These are phyloP conservation scores for Cornus kousa DNA, from an alignment of 148 eudicot species.

Conservation along the genomic window DNA sequence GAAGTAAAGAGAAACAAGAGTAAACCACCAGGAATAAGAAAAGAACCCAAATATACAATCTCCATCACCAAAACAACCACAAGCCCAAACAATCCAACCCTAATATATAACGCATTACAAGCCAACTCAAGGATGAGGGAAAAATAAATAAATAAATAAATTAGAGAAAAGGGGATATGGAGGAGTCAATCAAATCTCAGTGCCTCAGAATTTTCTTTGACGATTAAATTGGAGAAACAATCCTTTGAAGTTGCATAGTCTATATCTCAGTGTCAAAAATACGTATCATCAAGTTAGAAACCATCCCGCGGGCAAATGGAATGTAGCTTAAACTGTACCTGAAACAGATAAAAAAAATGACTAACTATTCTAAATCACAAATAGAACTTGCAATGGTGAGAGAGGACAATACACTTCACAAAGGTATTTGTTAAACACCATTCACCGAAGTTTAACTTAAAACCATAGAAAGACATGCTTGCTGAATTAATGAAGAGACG, in stretches of 20 bases:
- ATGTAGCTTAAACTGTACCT: slow-evolving; percentile 96
- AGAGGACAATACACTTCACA: slow-evolving; percentile 4
- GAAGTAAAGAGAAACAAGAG: neutral
- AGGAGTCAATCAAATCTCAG: slow-evolving; percentile 7
- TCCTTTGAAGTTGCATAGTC: neutral
- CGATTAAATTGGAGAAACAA: too few relatives aligned
- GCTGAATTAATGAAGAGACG: too few relatives aligned
- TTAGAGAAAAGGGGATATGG: neutral
- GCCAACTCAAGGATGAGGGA: neutral
- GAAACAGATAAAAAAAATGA: slow-evolving; percentile 23
- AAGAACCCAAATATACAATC: too few relatives aligned
- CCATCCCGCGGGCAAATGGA: slow-evolving; percentile 74
- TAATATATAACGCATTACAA: neutral
- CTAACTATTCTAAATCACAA: neutral
- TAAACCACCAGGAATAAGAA: too few relatives aligned
- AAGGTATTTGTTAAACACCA: too few relatives aligned
- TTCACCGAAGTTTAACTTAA: neutral
- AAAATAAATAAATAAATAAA: neutral
- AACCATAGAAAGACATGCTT: neutral
- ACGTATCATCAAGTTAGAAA: slow-evolving; percentile 66
- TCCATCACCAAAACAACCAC: neutral
- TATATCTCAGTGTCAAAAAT: slow-evolving; percentile 81
- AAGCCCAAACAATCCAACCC: neutral
- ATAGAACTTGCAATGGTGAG: neutral
- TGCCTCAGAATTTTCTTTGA: too few relatives aligned